A percentile compares a stretch with the other conserved stretches of the same genome.
phyloP scores from a whole-genome alignment of 2,329 filamentous ascomycete species.

The Penicillium sumatraense region DNA sequence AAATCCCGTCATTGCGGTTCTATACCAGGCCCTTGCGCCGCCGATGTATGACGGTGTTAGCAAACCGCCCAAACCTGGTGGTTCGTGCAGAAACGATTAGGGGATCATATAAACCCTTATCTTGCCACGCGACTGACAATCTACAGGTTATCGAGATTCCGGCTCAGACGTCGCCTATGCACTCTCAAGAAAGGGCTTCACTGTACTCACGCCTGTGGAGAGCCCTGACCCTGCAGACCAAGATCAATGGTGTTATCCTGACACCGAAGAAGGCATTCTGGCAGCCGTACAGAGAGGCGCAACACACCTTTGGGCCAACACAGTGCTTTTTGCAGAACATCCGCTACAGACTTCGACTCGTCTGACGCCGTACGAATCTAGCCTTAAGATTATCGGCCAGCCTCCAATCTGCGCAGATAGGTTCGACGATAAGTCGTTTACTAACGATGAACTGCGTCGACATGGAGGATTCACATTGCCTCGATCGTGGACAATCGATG shows the following conservation, averaged over 20 bases:
- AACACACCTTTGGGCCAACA: conserved; percentile 58
- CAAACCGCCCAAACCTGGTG: conserved; percentile 57
- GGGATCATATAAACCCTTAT: neutral
- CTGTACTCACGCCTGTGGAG: conserved; percentile 37
- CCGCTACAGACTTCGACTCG: conserved; percentile 50
- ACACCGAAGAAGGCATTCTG: conserved; percentile 50
- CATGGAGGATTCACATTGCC: conserved; percentile 48
- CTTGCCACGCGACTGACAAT: neutral
- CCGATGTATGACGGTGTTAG: conserved; percentile 53
- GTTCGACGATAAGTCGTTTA: conserved; percentile 57
- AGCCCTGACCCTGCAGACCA: conserved; percentile 36
- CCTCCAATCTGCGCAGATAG: conserved; percentile 52
- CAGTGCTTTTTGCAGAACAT: conserved; percentile 54
- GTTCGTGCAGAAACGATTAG: conserved; percentile 28
- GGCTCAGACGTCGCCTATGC: conserved; percentile 55
- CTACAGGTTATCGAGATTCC: conserved; percentile 54
- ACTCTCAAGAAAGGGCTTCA: conserved; percentile 36
- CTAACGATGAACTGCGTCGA: conserved; percentile 50
- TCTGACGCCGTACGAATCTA: conserved; percentile 35
- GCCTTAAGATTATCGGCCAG: conserved; percentile 51
- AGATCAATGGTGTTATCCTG: conserved; percentile 49
- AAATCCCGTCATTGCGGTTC: conserved; percentile 44
- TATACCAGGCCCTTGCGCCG: conserved; percentile 54
- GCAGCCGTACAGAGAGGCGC: conserved; percentile 46
- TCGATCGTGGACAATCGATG: conserved; percentile 38